phyloP scores from a whole-genome alignment of 1,284 basidiomycete species.

The Pyrrhoderma noxium region DNA sequence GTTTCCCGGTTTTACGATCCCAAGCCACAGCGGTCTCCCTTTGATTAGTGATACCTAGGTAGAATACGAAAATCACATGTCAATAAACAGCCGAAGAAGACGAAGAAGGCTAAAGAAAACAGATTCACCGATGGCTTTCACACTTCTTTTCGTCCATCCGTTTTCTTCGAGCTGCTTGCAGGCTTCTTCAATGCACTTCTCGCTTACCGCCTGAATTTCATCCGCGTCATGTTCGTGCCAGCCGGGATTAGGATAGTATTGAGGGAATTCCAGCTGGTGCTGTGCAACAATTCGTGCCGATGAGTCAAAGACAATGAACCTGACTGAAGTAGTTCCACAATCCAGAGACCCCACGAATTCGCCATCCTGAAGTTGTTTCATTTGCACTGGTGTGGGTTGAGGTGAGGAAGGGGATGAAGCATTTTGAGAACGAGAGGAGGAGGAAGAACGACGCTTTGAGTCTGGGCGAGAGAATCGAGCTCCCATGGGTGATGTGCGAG shows the following conservation, averaged over 20 bases:
- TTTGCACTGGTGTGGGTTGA: background rate
- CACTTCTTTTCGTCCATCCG: slow-evolving; percentile 70
- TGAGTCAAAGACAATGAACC: slow-evolving; percentile 92
- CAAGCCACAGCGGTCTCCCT: slow-evolving; percentile 95
- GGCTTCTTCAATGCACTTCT: slow-evolving; percentile 73
- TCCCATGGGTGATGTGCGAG: background rate
- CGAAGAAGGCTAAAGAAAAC: no score
- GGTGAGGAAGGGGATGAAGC: background rate
- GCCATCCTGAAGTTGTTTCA: slow-evolving; percentile 39
- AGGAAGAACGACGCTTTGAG: no score
- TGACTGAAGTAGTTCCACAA: slow-evolving; percentile 90
- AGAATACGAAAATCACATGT: background rate
- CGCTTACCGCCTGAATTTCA: slow-evolving; percentile 76
- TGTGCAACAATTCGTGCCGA: slow-evolving; percentile 83
- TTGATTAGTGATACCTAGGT: slow-evolving; percentile 94
- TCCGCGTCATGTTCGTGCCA: slow-evolving; percentile 96
- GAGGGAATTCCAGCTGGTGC: slow-evolving; percentile 86
- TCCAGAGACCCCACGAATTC: slow-evolving; percentile 87
- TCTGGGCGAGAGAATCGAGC: background rate
- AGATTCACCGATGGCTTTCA: slow-evolving; percentile 89
- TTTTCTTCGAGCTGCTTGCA: slow-evolving; percentile 65
- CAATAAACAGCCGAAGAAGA: slow-evolving; percentile 13
- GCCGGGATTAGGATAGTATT: slow-evolving; percentile 88
- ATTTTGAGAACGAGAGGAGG: background rate
- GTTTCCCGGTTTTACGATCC: slow-evolving; percentile 82